These are phyloP conservation scores for Exophiala oligosperma DNA, from an alignment of 2,329 filamentous ascomycete species.

Conservation along the genomic window DNA sequence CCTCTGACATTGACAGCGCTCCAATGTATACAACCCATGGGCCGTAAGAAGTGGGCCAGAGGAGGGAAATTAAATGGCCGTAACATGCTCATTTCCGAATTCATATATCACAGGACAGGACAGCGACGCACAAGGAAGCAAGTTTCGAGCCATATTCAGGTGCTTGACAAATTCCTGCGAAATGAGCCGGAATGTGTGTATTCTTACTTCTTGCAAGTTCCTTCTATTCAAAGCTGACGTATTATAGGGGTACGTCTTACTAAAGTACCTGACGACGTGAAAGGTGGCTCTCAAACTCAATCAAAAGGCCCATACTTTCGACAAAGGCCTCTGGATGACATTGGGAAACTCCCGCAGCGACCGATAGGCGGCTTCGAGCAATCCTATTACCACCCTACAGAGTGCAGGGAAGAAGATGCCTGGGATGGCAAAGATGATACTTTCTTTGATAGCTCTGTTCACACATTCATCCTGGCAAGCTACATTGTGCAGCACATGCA, in stretches of 20 bases:
- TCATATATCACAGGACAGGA: slow-evolving; percentile 57
- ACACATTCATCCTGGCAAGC: background rate
- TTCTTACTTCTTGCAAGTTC: background rate
- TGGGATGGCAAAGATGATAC: slow-evolving; percentile 1
- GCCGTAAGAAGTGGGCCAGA: slow-evolving; percentile 54
- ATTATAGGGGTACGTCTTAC: slow-evolving; percentile 20
- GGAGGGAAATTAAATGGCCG: slow-evolving; percentile 57
- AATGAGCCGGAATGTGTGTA: slow-evolving; percentile 54
- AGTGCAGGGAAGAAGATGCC: slow-evolving; percentile 1
- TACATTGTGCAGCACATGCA: slow-evolving; percentile 35
- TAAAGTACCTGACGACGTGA: slow-evolving; percentile 13
- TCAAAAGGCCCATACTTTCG: slow-evolving; percentile 22
- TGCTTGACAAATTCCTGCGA: slow-evolving; percentile 57
- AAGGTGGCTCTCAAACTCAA: background rate
- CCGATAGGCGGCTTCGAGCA: slow-evolving; percentile 1
- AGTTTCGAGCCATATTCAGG: slow-evolving; percentile 65
- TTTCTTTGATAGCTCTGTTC: background rate
- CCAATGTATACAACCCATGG: slow-evolving; percentile 58
- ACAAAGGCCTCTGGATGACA: slow-evolving; percentile 25
- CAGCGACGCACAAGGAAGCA: slow-evolving; percentile 57
- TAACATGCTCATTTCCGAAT: slow-evolving; percentile 62
- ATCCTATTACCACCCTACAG: background rate
- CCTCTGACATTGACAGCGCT: slow-evolving; percentile 41
- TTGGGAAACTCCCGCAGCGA: slow-evolving; percentile 18
- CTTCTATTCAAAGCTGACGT: slow-evolving; percentile 3